Evolutionary conservation across 768 basidiomycete species (phyloP), one percentile per base, ranked within the genome.

Genomic region (Sporobolomyces pararoseus): DNA sequence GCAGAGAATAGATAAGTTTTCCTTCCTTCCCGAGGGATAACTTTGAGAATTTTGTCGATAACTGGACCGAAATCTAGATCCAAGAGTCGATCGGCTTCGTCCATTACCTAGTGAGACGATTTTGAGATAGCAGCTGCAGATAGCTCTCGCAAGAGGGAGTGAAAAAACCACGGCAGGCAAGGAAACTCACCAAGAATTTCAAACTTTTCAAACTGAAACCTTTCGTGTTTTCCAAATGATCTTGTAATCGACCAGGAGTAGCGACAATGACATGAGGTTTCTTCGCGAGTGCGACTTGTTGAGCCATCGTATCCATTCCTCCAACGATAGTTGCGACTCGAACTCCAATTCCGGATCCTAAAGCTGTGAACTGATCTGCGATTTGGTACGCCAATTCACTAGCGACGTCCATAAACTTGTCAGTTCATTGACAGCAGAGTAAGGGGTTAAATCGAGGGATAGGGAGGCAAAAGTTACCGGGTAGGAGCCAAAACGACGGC

Each of bases 301-400:
- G 96, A 1, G 88, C 83, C 79, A 93, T 88, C 81, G 86, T 88
- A 76, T 95, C 91, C 83, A 94, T 86, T 29, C 96, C 96, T 76
- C 96, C 96, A n/a, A 98, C 90, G 70, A 99, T 85, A 16, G 92
- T 90, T 0, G 87, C 86, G 77, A 89, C 90, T 42, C 96, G 86
- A 9, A 91, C 93, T 35, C 95, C 96, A 84, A 98, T 92, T 16
- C 88, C 84, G 31, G 91, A 87, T 12, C 96, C 96, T 42, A 99
- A 82, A 2, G 90, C 85, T 74, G 94, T 90, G 76, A 99, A 91
- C 77, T 95, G 92, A 75, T 97, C 89, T n/a, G 91, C 87, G 77
- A 99, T 99, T 81, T 99, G 96, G 80, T 89, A 94, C 37, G 96
- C 96, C 75, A 99, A 83, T 81, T 99, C 96, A 76, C 95, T 83